These are phyloP conservation scores for Dinochytrium kinnereticum DNA, from an alignment of 371 early-diverging fungal species.

Conservation along the genomic window DNA sequence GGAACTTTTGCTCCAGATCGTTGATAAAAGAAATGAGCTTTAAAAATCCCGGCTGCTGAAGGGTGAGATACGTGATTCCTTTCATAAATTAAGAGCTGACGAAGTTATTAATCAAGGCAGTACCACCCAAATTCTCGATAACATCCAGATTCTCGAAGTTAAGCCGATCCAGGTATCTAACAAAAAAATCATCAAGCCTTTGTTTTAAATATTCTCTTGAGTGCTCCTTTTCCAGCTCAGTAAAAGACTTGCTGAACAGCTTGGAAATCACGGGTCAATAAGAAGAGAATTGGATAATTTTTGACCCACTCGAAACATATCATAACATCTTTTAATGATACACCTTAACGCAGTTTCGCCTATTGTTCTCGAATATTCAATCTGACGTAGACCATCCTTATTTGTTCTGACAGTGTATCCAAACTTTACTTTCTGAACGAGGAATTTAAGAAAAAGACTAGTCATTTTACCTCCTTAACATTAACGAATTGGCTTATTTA, in stretches of 20 bases:
- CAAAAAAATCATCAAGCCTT: conserved; percentile 34
- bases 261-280: no score
- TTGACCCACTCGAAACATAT: conserved; percentile 63
- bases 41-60: conserved; percentile 18
- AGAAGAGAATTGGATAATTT: background rate
- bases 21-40: conserved; percentile 21
- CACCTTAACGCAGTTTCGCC: conserved; percentile 62
- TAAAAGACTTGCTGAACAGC: conserved; percentile 3
- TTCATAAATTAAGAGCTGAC: background rate
- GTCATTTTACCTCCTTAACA: conserved; percentile 1
- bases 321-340: conserved; percentile 63
- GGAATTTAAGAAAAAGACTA: background rate
- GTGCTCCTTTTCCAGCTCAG: background rate
- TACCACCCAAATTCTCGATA: conserved; percentile 4
- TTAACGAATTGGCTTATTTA: background rate
- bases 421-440: conserved; percentile 63
- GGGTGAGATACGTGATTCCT: conserved; percentile 31
- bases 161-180: conserved; percentile 30
- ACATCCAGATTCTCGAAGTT: conserved; percentile 30
- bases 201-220: background rate
- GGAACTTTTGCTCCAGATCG: conserved; percentile 24
- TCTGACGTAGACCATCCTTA: conserved; percentile 62
- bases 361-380: conserved; percentile 57
- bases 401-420: conserved; percentile 59
- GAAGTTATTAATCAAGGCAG: background rate